A percentile compares a stretch with the other conserved stretches of the same genome.
These are phyloP conservation scores for Pleurozium schreberi DNA, from an alignment of 225 moss, liverwort and hornwort species.

Conservation along the genomic window DNA sequence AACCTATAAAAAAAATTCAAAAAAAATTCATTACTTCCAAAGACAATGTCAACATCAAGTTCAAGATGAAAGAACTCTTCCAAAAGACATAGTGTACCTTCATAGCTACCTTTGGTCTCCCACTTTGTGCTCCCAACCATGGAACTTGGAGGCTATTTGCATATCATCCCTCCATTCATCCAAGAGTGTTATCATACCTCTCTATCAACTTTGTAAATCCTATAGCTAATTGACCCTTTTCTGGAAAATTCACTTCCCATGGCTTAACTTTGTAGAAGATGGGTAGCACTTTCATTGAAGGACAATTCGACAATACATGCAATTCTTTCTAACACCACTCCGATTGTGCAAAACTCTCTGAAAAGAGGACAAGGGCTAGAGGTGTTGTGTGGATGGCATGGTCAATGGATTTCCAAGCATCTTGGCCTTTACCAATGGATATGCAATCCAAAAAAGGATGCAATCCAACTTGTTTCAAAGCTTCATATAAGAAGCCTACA, in stretches of 20 bases:
- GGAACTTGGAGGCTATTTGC: accelerated
- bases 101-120: neutral
- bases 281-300: neutral
- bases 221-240: neutral
- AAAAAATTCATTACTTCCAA: neutral
- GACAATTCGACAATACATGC: neutral
- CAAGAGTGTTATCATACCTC: neutral
- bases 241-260: neutral
- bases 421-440: neutral
- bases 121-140: neutral
- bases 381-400: too few relatives aligned
- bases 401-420: neutral
- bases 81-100: accelerated
- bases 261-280: neutral
- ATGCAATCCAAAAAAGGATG: neutral
- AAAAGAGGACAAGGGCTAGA: too few relatives aligned
- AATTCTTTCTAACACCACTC: neutral
- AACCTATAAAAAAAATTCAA: neutral
- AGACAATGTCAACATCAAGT: neutral
- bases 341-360: neutral
- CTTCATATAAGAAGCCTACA: neutral
- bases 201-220: neutral
- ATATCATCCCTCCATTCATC: neutral
- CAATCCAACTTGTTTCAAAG: neutral
- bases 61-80: neutral